Evolutionary conservation across 2,329 filamentous ascomycete genomes (phyloP).

Genomic region (Alternaria viburni): DNA sequence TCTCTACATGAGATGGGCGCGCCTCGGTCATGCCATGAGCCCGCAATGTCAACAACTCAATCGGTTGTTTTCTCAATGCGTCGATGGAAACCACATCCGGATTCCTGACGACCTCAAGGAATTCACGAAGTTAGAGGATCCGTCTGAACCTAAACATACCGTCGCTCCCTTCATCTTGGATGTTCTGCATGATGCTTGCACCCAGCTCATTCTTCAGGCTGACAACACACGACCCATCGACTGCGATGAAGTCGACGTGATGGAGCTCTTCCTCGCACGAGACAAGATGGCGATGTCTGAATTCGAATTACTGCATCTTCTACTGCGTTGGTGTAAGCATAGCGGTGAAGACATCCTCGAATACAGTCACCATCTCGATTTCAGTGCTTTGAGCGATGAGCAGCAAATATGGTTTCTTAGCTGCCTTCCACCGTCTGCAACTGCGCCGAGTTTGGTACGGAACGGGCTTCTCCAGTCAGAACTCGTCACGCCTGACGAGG

Average conservation of each 20-base stretch:
- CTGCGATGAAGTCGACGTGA: constrained; percentile 29
- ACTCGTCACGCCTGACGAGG: constrained; percentile 39
- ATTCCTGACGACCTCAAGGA: constrained; percentile 44
- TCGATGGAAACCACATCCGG: constrained; percentile 51
- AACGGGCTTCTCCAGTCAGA: constrained; percentile 49
- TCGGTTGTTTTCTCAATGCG: constrained; percentile 51
- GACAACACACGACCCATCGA: constrained; percentile 3
- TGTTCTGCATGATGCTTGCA: constrained; percentile 42
- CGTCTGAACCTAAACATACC: constrained; percentile 27
- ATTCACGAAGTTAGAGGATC: constrained; percentile 14
- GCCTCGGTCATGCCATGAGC: constrained; percentile 46
- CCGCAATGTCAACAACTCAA: constrained; percentile 52
- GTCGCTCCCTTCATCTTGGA: constrained; percentile 48
- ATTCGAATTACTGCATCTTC: constrained; percentile 48
- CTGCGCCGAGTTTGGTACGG: constrained; percentile 37
- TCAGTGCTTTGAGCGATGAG: constrained; percentile 33
- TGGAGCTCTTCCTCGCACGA: constrained; percentile 43
- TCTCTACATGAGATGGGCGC: constrained; percentile 52
- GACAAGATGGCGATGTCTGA: constrained; percentile 49
- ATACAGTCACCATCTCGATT: constrained; percentile 21
- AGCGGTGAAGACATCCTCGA: constrained; percentile 34
- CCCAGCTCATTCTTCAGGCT: constrained; percentile 16
- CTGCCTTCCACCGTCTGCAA: constrained; percentile 37
- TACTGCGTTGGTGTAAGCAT: constrained; percentile 44
- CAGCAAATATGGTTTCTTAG: constrained; percentile 49